Evolutionary conservation across 2,329 filamentous ascomycete genomes (phyloP).

Genomic region (Aspergillus sp.): DNA sequence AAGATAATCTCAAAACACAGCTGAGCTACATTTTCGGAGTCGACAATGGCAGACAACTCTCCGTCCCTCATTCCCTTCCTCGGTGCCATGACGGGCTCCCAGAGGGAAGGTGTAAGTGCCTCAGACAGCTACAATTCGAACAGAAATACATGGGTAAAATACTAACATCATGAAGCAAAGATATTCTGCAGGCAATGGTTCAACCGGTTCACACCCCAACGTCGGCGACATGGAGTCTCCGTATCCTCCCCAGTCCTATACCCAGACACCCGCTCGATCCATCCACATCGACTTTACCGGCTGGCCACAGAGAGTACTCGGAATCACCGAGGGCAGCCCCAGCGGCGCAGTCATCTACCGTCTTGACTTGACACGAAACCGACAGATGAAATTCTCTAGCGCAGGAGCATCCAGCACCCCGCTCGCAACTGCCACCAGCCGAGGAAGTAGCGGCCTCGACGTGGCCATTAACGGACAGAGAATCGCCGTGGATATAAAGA

Average conservation of each 20-base stretch:
- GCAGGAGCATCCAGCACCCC: background rate
- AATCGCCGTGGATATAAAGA: background rate
- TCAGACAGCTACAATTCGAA: background rate
- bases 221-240: background rate
- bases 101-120: background rate
- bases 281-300: slow-evolving; percentile 4
- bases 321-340: background rate
- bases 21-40: background rate
- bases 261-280: background rate
- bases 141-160: background rate
- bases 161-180: background rate
- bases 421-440: background rate
- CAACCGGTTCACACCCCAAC: background rate
- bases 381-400: background rate
- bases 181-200: background rate
- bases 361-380: background rate
- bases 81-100: slow-evolving; percentile 3
- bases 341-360: background rate
- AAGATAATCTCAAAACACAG: background rate
- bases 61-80: slow-evolving; percentile 5
- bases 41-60: background rate
- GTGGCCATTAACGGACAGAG: background rate
- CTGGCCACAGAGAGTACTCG: background rate
- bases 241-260: background rate
- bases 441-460: background rate